Base-by-base conservation (phyloP, 148 eudicot species). In the Vaccinium darrowii region DNA sequence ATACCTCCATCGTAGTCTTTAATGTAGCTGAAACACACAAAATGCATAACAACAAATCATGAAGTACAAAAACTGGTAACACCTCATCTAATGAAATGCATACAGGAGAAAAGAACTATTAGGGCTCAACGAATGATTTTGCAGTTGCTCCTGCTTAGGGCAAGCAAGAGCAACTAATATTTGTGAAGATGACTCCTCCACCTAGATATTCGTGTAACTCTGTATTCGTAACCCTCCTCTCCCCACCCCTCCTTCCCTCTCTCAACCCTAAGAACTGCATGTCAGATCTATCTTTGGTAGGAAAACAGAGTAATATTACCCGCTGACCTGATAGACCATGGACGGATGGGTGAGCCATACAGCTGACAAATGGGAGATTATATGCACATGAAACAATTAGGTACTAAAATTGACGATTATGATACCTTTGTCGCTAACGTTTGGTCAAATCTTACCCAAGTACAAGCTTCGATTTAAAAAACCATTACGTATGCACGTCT, bases 1-100 rank as follows among this genome's bases (percentile, higher is more conserved):
- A 93, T 94, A 79, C 98, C 99, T 86, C 99, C 99, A 85, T 97
- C 99, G 82, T 97, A 97, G 86, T 97, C 99, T 90, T 97, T 97
- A 69, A 97, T 97, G 83, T 93, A 97, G 86, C 99, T 97, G 89
- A 76, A 87, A 78, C 50, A 80, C 11, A 76, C 47, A 50, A 72
- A 36, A 39, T 25, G 52, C 39, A 14, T 10, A 56, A 47, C 2
- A 73, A 39, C 21, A 47, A 53, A 81, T 49, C 3, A 13, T 51
- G 21, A 75, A 36, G 43, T 13, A 53, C 12, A 83, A 52, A 39
- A 8, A 51, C 16, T 13, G 30, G 39, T 36, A 36, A 36, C 21
- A 3, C 30, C 39, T n/a, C 4, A 19, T n/a, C 51, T 53, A 51
- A 53, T 52, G 21, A 30, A 53, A 54, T 83, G 19, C 15, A 47